Evolutionary conservation across 2,329 filamentous ascomycete genomes (phyloP), one percentile per base, ranked within the genome.

Genomic region (Penicillium sclerotiorum): DNA sequence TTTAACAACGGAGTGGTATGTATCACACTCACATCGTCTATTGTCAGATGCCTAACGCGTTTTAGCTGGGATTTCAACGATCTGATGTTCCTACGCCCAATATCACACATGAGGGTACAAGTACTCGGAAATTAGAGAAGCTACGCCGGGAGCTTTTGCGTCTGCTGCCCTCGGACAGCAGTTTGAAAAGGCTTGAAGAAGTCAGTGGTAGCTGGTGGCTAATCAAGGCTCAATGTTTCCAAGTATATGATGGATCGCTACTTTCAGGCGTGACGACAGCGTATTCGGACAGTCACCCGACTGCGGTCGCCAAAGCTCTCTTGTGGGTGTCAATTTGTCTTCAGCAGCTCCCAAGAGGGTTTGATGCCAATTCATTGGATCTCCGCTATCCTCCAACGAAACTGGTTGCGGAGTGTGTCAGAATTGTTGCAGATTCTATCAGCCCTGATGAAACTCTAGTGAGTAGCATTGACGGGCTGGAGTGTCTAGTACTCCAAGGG

Each of bases 201-300:
- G 28, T 25, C n/a, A 52, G 28, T 9, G 36, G 28, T 30, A 41
- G 23, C 23, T 56, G 53, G 53, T 54, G 51, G 51, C 23, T 56
- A 25, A 11, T 49, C n/a, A 45, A 48, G 6, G 15, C 21, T 2
- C 28, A 47, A 15, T 37, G 47, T 22, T 50, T 52, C n/a, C 21
- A 48, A 21, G 45, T 47, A 25, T 20, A 45, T n/a, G 45, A 48
- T 5, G 3, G 28, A 21, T 38, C 38, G 27, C 30, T 56, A 15
- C 33, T 52, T 20, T 30, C 42, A n/a, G n/a, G 12, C n/a, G 21
- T 48, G 5, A 6, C 22, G 13, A 13, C 44, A 6, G 8, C 12
- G 7, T 37, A 54, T 15, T 42, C 39, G 27, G 45, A 17, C 2
- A 30, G 35, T 8, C 48, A 52, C 8, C 54, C 52, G 3, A 8